Evolutionary conservation across 495 filamentous ascomycete genomes (phyloP).

Genomic region (Apodospora peruviana): DNA sequence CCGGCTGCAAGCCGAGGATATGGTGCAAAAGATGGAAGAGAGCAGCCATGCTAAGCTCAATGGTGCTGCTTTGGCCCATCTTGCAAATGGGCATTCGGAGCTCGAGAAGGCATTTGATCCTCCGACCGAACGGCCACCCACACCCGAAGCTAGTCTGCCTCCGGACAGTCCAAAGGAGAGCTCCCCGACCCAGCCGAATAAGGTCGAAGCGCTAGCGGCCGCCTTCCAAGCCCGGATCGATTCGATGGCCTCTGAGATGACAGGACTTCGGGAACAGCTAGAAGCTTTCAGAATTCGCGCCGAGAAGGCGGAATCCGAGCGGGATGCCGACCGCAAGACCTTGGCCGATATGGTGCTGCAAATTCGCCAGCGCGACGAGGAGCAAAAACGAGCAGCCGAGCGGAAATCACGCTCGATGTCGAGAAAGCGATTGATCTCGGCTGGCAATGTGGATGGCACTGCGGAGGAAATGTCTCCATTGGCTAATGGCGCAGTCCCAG

Average conservation of each 20-base stretch:
- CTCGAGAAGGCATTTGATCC: slow-evolving; percentile 34
- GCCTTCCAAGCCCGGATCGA: slow-evolving; percentile 71
- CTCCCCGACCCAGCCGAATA: slow-evolving; percentile 36
- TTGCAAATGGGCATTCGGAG: slow-evolving; percentile 27
- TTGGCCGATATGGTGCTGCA: slow-evolving; percentile 86
- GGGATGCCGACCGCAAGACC: slow-evolving; percentile 58
- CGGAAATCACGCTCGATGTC: slow-evolving; percentile 17
- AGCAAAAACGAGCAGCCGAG: slow-evolving; percentile 25
- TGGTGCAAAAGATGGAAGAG: slow-evolving; percentile 65
- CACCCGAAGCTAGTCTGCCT: slow-evolving; percentile 8
- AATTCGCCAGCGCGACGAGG: slow-evolving; percentile 62
- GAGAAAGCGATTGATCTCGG: slow-evolving; percentile 9
- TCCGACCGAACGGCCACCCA: slow-evolving; percentile 26
- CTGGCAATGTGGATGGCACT: neutral
- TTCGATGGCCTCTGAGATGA: slow-evolving; percentile 75
- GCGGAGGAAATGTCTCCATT: slow-evolving; percentile 1
- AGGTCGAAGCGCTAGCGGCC: slow-evolving; percentile 35
- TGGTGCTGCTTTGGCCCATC: slow-evolving; percentile 18
- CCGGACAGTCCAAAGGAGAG: slow-evolving; percentile 21
- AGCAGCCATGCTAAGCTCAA: slow-evolving; percentile 32
- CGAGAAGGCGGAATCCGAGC: slow-evolving; percentile 73
- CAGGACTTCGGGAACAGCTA: slow-evolving; percentile 73
- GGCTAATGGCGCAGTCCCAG: slow-evolving; percentile 13
- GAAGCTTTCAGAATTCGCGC: slow-evolving; percentile 70
- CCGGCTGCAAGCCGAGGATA: slow-evolving; percentile 75